phyloP scores from a whole-genome alignment of 2,329 filamentous ascomycete genomes.

The Colletotrichum sp. region DNA sequence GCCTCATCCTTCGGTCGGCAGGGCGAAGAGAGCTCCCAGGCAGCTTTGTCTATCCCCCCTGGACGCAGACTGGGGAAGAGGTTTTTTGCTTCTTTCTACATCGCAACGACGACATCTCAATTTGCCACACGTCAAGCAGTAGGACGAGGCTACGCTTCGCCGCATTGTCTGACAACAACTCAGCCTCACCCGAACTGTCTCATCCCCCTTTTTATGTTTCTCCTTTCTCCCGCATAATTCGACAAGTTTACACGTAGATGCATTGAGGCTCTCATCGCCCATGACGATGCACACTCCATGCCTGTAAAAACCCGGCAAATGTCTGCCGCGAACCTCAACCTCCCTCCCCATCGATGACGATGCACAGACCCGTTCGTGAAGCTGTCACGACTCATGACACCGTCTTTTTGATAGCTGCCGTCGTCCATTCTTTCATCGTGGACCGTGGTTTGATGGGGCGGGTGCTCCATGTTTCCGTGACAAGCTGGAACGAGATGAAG shows the following conservation, averaged over 20 bases:
- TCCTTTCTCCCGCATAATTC: background rate
- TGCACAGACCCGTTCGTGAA: background rate
- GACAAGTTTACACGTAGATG: background rate
- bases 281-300: background rate
- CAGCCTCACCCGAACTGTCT: background rate
- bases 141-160: background rate
- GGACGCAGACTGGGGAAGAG: background rate
- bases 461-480: background rate
- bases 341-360: background rate
- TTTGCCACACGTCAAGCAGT: constrained; percentile 12
- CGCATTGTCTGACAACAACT: background rate
- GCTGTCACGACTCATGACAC: constrained; percentile 5
- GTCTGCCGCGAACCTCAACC: background rate
- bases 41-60: background rate
- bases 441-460: background rate
- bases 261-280: background rate
- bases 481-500: constrained; percentile 1
- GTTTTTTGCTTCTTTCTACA: background rate
- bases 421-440: background rate
- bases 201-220: background rate
- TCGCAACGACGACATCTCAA: background rate
- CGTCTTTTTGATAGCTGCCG: background rate
- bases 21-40: background rate
- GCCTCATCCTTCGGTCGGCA: background rate
- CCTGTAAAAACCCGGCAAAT: background rate